Percentiles rank a stretch among this genome's conserved stretches.
These are phyloP conservation scores for Orbilia oligospora DNA, from an alignment of 2,329 filamentous ascomycete genomes.

Conservation along the genomic window DNA sequence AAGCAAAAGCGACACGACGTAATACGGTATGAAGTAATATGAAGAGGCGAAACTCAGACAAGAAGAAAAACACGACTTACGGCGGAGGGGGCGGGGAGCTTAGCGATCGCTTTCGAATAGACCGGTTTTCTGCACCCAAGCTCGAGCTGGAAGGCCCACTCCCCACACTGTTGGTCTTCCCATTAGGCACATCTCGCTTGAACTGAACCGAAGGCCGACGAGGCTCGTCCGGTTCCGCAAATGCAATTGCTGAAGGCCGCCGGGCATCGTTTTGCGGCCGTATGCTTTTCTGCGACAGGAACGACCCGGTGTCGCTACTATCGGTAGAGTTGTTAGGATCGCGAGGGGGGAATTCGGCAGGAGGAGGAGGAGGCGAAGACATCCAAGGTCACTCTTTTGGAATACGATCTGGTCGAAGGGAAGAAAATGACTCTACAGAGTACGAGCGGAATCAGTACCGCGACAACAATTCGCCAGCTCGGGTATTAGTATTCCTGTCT, in stretches of 20 bases:
- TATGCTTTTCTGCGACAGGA: constrained; percentile 44
- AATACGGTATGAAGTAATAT: background rate
- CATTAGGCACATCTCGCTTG: constrained; percentile 51
- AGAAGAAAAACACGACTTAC: constrained; percentile 61
- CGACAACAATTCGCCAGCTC: constrained; percentile 7
- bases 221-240: constrained; percentile 56
- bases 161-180: constrained; percentile 39
- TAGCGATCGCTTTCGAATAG: constrained; percentile 61
- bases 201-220: constrained; percentile 56
- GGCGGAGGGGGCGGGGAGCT: constrained; percentile 64
- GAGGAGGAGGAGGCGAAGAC: constrained; percentile 55
- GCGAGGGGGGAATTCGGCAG: constrained; percentile 51
- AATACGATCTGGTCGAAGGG: background rate
- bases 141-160: constrained; percentile 46
- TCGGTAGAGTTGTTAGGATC: constrained; percentile 51
- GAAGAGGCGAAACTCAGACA: background rate
- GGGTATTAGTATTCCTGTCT: background rate
- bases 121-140: constrained; percentile 38
- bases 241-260: constrained; percentile 56
- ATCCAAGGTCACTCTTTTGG: constrained; percentile 46
- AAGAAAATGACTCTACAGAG: background rate
- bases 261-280: constrained; percentile 42
- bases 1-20: background rate
- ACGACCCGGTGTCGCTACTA: constrained; percentile 54
- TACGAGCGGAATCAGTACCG: background rate